phyloP scores from a whole-genome alignment of 192 early-diverging fungal species.

The Entrophospora sp. region DNA sequence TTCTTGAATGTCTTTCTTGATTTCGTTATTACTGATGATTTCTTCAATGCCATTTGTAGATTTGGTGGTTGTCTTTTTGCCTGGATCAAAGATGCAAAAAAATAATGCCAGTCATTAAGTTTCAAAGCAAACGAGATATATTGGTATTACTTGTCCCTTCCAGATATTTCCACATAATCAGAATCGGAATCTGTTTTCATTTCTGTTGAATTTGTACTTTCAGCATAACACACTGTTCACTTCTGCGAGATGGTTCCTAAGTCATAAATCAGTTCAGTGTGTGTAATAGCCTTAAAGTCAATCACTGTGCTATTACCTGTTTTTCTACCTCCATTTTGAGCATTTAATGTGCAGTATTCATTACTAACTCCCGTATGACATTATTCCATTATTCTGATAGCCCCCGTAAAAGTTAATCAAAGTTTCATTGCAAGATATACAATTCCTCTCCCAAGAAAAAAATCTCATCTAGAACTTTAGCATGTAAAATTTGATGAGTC shows the following conservation, averaged over 20 bases:
- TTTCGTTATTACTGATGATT: no score
- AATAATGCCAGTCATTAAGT: not conserved
- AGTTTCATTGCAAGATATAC: not conserved
- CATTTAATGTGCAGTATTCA: not conserved
- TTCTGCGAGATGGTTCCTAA: not conserved
- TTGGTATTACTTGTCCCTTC: not conserved
- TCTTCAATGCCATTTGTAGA: no score
- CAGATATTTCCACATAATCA: not conserved
- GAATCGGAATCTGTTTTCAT: not conserved
- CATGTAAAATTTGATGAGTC: not conserved
- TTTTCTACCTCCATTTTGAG: not conserved
- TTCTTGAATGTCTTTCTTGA: no score
- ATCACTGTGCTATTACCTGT: not conserved
- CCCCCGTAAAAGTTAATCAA: not conserved
- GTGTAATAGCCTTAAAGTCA: not conserved
- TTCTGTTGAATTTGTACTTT: not conserved
- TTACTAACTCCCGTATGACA: not conserved
- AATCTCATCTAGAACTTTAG: not conserved
- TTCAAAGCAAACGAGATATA: not conserved
- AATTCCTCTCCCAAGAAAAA: not conserved
- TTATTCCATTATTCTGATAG: slow-evolving; percentile 1
- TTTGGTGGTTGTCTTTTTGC: not conserved
- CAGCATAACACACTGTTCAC: not conserved
- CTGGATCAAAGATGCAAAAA: not conserved
- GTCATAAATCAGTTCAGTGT: slow-evolving; percentile 2